Conservation (phyloP, 352 stramenopile genomes). For the Globisporangium mamillatum region DNA sequence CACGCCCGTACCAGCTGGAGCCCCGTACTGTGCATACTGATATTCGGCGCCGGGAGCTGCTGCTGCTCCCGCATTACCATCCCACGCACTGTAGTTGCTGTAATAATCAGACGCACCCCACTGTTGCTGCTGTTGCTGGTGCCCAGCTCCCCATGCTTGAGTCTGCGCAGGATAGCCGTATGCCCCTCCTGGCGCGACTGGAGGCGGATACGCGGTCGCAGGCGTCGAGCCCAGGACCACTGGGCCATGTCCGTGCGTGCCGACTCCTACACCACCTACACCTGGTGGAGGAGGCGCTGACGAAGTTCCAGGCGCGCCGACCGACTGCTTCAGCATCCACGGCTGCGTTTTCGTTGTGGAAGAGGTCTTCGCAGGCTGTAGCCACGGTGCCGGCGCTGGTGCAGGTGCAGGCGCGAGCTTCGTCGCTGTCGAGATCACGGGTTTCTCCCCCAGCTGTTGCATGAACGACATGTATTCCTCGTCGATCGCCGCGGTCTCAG, state of each 20-base stretch:
- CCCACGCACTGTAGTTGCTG: slow-evolving; percentile 36
- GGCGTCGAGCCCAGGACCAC: slow-evolving; percentile 39
- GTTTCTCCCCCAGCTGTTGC: slow-evolving; percentile 82
- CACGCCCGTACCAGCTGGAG: slow-evolving; percentile 12
- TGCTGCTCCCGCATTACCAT: slow-evolving; percentile 21
- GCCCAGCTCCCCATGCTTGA: slow-evolving; percentile 20
- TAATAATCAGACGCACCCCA: slow-evolving; percentile 43
- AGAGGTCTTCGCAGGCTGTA: slow-evolving; percentile 56
- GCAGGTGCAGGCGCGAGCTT: slow-evolving; percentile 24
- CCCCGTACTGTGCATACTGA: slow-evolving; percentile 34
- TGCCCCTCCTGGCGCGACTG: slow-evolving; percentile 27
- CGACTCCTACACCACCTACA: neutral
- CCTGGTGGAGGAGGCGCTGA: slow-evolving; percentile 30
- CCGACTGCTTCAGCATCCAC: slow-evolving; percentile 62
- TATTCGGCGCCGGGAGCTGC: slow-evolving; percentile 14
- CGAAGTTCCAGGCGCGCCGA: slow-evolving; percentile 35
- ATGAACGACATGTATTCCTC: slow-evolving; percentile 87
- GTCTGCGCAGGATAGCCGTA: slow-evolving; percentile 23
- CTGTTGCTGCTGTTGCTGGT: slow-evolving; percentile 28
- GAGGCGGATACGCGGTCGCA: slow-evolving; percentile 49
- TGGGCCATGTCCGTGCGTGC: slow-evolving; percentile 12
- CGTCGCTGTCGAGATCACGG: slow-evolving; percentile 55
- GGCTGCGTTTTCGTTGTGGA: slow-evolving; percentile 38
- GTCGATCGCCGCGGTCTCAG: slow-evolving; percentile 75
- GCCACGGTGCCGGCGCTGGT: slow-evolving; percentile 49